These are phyloP conservation scores for Scenedesmus sp. DNA, from an alignment of 163 green algal genomes.

Conservation along the genomic window DNA sequence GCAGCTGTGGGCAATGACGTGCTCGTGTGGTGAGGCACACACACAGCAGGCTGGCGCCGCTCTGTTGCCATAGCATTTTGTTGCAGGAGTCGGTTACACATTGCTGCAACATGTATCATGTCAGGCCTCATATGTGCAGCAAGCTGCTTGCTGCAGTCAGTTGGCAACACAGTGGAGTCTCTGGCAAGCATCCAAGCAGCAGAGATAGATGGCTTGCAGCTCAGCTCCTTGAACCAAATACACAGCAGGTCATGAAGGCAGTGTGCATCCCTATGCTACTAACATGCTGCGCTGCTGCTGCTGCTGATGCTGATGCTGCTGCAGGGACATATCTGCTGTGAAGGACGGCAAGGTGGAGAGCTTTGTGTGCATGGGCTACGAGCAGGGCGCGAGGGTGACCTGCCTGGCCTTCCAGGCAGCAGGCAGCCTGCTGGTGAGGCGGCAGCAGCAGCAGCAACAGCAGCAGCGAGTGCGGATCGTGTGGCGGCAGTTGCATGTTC, in stretches of 20 bases:
- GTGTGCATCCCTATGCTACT: neutral
- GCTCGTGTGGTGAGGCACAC: constrained; percentile 54
- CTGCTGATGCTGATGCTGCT: neutral
- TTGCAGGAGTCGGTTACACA: no score
- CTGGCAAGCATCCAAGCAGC: no score
- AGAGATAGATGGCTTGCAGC: no score
- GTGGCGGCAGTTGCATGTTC: no score
- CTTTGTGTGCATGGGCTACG: constrained; percentile 47
- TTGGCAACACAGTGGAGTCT: no score
- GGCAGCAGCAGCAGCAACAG: neutral
- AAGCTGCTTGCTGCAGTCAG: neutral
- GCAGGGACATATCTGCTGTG: constrained; percentile 44
- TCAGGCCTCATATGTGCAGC: neutral
- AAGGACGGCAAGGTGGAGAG: constrained; percentile 44
- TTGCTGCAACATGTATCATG: neutral
- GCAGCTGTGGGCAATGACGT: constrained; percentile 51
- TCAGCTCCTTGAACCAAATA: neutral
- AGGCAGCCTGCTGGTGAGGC: constrained; percentile 48
- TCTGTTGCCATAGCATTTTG: no score
- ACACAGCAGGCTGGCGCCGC: neutral
- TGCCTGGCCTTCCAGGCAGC: constrained; percentile 46
- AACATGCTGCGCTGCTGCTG: neutral
- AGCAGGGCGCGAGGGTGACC: constrained; percentile 33
- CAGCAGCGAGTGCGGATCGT: neutral
- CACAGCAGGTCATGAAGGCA: neutral